Conservation (phyloP, 371 early-diverging fungal genomes). For the Mucor saturninus region DNA sequence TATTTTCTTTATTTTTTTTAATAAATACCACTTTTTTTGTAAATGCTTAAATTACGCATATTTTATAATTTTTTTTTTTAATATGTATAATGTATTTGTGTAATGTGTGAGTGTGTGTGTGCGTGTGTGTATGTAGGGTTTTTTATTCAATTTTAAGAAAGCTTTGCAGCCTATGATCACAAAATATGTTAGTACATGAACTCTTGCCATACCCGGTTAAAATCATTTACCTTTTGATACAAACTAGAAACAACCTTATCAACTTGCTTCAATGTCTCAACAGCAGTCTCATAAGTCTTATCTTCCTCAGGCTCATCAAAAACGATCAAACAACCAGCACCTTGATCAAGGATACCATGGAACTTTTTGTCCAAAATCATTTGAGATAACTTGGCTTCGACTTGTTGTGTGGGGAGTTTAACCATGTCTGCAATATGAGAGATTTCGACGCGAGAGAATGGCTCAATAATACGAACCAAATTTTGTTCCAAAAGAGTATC, state of each 20-base stretch:
- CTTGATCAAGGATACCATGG: slow-evolving; percentile 96
- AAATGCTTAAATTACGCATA: not conserved
- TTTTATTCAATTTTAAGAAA: slow-evolving; percentile 20
- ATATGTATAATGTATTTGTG: not conserved
- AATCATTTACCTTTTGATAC: slow-evolving; percentile 73
- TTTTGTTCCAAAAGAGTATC: slow-evolving; percentile 98
- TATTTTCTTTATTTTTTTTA: not conserved
- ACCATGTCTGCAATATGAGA: slow-evolving; percentile 93
- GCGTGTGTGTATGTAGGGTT: not conserved
- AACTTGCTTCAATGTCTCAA: slow-evolving; percentile 96
- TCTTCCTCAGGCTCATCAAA: slow-evolving; percentile 91
- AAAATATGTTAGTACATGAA: not conserved
- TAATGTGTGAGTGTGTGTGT: not conserved
- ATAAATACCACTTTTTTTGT: not conserved
- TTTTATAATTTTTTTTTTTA: not conserved
- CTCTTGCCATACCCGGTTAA: not conserved
- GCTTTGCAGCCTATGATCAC: slow-evolving; percentile 35
- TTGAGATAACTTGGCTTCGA: slow-evolving; percentile 95
- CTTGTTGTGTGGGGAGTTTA: slow-evolving; percentile 87
- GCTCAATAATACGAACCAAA: slow-evolving; percentile 97
- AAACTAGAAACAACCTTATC: slow-evolving; percentile 93
- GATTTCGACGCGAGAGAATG: slow-evolving; percentile 97
- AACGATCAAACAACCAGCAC: slow-evolving; percentile 91
- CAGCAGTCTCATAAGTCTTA: slow-evolving; percentile 89
- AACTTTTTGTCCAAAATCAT: slow-evolving; percentile 98